Conservation (phyloP, 192 early-diverging fungal species). For the Coemansia sp. region DNA sequence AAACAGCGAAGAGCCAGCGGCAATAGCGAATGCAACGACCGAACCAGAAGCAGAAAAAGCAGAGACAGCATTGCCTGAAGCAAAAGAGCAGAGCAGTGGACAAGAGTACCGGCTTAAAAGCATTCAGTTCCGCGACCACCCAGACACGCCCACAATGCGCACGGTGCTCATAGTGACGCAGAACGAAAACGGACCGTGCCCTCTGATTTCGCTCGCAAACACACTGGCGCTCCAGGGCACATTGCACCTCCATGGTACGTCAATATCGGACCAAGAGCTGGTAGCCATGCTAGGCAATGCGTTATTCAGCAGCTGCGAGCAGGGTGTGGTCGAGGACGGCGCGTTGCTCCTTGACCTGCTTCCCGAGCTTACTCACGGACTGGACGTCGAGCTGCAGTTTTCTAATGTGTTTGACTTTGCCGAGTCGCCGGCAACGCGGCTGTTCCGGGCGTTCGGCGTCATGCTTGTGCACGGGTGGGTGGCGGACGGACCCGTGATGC, state of each 20-base stretch:
- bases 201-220: slow-evolving; percentile 81
- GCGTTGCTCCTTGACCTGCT: slow-evolving; percentile 22
- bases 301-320: slow-evolving; percentile 36
- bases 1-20: background rate
- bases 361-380: slow-evolving; percentile 31
- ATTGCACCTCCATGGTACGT: slow-evolving; percentile 54
- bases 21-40: background rate
- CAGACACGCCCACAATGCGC: slow-evolving; percentile 42
- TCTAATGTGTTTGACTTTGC: slow-evolving; percentile 68
- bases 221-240: slow-evolving; percentile 72
- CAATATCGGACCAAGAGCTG: slow-evolving; percentile 65
- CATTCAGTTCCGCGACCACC: slow-evolving; percentile 61
- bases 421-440: slow-evolving; percentile 55
- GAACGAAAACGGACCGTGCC: slow-evolving; percentile 93
- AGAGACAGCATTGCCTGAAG: too few species aligned
- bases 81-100: too few species aligned
- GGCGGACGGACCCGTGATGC: slow-evolving; percentile 62
- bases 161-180: slow-evolving; percentile 79
- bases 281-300: slow-evolving; percentile 74
- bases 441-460: slow-evolving; percentile 81
- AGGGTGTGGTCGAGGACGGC: background rate
- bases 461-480: slow-evolving; percentile 91
- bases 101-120: slow-evolving; percentile 70
- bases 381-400: slow-evolving; percentile 89
- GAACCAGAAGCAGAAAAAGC: too few species aligned